Percentiles rank a stretch among this genome's conserved stretches.
These are phyloP conservation scores for Pisolithus tinctorius DNA, from an alignment of 768 basidiomycete species.

Conservation along the genomic window DNA sequence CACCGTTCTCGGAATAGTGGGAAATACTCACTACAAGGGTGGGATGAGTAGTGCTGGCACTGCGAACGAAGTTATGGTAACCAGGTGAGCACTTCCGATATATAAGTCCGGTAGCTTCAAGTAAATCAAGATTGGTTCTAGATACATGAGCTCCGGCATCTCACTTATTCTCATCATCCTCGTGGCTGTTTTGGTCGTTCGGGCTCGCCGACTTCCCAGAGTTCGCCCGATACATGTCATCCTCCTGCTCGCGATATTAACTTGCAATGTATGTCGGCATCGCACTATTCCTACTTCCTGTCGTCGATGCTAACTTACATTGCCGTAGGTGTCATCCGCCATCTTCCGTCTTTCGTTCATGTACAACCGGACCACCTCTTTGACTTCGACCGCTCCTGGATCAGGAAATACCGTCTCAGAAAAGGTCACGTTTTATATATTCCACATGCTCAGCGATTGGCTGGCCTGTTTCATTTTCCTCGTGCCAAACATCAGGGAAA, in stretches of 20 bases:
- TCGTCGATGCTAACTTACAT: neutral
- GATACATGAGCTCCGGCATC: slow-evolving; percentile 25
- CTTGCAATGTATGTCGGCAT: slow-evolving; percentile 25
- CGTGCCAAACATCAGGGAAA: slow-evolving; percentile 22
- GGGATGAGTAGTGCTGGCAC: slow-evolving; percentile 13
- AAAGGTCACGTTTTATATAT: slow-evolving; percentile 38
- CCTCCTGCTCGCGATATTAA: slow-evolving; percentile 12
- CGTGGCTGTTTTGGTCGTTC: slow-evolving; percentile 13
- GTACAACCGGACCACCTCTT: slow-evolving; percentile 27
- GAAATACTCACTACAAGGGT: slow-evolving; percentile 15
- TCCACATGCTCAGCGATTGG: slow-evolving; percentile 43
- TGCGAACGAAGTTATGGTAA: slow-evolving; percentile 13
- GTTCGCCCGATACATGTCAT: slow-evolving; percentile 18
- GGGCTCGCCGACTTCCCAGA: slow-evolving; percentile 23
- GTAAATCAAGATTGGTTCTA: slow-evolving; percentile 1
- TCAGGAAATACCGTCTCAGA: slow-evolving; percentile 28
- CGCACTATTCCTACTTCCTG: neutral
- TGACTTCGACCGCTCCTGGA: slow-evolving; percentile 23
- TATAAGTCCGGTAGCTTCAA: too few relatives aligned
- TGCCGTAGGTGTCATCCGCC: slow-evolving; percentile 18
- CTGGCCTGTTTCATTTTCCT: slow-evolving; percentile 25
- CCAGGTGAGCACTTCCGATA: neutral
- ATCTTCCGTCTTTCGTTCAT: slow-evolving; percentile 38
- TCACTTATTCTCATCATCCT: slow-evolving; percentile 19
- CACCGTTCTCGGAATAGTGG: slow-evolving; percentile 26